These are phyloP conservation scores for Phylloporus arenicola DNA, from an alignment of 768 basidiomycete genomes.

Conservation along the genomic window DNA sequence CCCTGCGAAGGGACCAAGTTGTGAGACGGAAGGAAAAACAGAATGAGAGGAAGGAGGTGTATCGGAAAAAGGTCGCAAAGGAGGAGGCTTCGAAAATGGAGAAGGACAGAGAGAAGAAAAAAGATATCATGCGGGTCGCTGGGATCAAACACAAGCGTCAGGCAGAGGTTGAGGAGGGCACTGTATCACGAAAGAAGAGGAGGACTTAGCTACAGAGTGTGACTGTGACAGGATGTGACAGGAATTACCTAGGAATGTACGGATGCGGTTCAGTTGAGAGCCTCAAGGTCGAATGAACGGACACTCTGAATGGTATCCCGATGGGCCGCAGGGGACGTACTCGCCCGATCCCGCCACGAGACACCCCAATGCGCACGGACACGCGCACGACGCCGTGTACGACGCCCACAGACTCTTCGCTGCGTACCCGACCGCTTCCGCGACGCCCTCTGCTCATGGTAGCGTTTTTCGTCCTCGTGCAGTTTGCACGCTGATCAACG, in stretches of 20 bases:
- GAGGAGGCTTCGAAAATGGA: slow-evolving; percentile 56
- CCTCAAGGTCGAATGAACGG: slow-evolving; percentile 18
- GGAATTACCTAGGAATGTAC: slow-evolving; percentile 1
- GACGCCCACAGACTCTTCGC: slow-evolving; percentile 64
- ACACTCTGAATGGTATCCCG: slow-evolving; percentile 23
- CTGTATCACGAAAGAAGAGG: slow-evolving; percentile 44
- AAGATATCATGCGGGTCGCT: slow-evolving; percentile 65
- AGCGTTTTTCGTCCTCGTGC: slow-evolving; percentile 6
- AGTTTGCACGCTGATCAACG: slow-evolving; percentile 15
- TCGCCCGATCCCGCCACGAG: slow-evolving; percentile 8
- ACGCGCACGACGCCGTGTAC: slow-evolving; percentile 48
- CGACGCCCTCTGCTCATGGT: slow-evolving; percentile 77
- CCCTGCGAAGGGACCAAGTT: slow-evolving; percentile 86
- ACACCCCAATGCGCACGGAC: slow-evolving; percentile 11
- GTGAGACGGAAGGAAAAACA: slow-evolving; percentile 79
- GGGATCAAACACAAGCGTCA: slow-evolving; percentile 73
- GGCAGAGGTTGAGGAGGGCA: slow-evolving; percentile 53
- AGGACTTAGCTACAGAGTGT: slow-evolving; percentile 30
- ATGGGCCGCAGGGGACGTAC: slow-evolving; percentile 8
- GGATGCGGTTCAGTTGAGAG: slow-evolving; percentile 1
- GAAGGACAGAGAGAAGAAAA: slow-evolving; percentile 72
- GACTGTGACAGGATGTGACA: slow-evolving; percentile 22
- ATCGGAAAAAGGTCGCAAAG: slow-evolving; percentile 69
- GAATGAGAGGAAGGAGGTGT: slow-evolving; percentile 62
- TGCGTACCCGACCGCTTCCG: slow-evolving; percentile 69